Conservation (phyloP, 202 grass and related monocot genomes). For the Carex sylvatica region DNA sequence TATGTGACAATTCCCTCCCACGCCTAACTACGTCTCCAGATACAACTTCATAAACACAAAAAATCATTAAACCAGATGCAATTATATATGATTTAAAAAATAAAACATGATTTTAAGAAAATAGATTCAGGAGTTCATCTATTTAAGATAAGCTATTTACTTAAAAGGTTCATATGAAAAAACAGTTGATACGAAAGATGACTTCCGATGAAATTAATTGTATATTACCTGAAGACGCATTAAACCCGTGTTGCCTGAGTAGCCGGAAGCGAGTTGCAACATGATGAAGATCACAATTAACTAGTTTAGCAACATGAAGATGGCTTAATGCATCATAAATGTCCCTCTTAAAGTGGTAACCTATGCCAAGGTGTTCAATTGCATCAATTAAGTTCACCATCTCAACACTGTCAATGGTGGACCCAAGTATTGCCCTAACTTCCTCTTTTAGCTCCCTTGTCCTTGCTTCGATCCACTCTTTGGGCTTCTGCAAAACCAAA, state of each 20-base stretch:
- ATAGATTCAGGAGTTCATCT: no score
- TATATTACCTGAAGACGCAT: slow-evolving; percentile 30
- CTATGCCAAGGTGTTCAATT: slow-evolving; percentile 27
- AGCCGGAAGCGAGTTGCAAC: slow-evolving; percentile 39
- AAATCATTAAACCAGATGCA: no score
- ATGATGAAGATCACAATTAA: slow-evolving; percentile 16
- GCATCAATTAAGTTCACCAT: slow-evolving; percentile 6
- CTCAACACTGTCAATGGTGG: not conserved
- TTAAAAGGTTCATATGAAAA: no score
- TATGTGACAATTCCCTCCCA: no score
- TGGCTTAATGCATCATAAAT: not conserved
- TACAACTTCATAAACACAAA: no score
- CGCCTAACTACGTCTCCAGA: no score
- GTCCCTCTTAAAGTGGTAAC: slow-evolving; percentile 25
- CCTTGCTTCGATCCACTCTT: not conserved
- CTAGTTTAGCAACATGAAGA: not conserved
- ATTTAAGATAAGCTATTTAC: no score
- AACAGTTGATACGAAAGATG: no score
- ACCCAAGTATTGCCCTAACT: not conserved
- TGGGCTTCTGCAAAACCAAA: not conserved
- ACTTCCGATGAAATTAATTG: no score
- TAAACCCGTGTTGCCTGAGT: slow-evolving; percentile 35
- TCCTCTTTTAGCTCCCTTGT: not conserved
- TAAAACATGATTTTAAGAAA: no score
- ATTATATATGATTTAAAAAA: no score